Evolutionary conservation across 2,329 filamentous ascomycete species (phyloP).

Genomic region (Fusarium sp.): DNA sequence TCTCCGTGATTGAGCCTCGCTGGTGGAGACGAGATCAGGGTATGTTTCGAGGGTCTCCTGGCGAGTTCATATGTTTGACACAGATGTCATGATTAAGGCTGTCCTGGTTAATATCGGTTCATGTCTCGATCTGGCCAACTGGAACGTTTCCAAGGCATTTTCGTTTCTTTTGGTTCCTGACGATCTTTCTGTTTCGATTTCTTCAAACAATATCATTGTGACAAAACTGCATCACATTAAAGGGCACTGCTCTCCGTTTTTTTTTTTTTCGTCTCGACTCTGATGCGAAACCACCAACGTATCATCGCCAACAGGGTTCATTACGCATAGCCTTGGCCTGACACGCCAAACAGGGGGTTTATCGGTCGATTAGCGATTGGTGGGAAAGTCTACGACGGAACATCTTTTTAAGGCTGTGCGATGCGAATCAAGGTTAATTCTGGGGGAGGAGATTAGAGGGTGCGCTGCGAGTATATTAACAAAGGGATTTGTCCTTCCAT

Average conservation of each 20-base stretch:
- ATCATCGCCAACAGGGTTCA: conserved; percentile 31
- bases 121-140: background rate
- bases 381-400: background rate
- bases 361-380: conserved; percentile 1
- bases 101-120: background rate
- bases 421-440: conserved; percentile 7
- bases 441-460: conserved; percentile 15
- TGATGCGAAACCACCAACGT: conserved; percentile 28
- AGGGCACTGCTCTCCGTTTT: background rate
- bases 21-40: conserved; percentile 20
- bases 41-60: conserved; percentile 14
- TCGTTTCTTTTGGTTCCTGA: background rate
- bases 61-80: conserved; percentile 21
- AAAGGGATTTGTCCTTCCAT: background rate
- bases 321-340: conserved; percentile 3
- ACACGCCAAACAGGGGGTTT: background rate
- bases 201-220: background rate
- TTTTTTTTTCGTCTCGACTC: conserved; percentile 15
- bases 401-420: background rate
- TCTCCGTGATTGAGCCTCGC: conserved; percentile 7
- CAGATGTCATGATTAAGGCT: background rate
- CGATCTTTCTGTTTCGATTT: background rate
- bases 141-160: background rate
- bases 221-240: background rate
- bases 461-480: conserved; percentile 6